Evolutionary conservation across 2,329 filamentous ascomycete genomes (phyloP).

Genomic region (Diaporthe helianthi): DNA sequence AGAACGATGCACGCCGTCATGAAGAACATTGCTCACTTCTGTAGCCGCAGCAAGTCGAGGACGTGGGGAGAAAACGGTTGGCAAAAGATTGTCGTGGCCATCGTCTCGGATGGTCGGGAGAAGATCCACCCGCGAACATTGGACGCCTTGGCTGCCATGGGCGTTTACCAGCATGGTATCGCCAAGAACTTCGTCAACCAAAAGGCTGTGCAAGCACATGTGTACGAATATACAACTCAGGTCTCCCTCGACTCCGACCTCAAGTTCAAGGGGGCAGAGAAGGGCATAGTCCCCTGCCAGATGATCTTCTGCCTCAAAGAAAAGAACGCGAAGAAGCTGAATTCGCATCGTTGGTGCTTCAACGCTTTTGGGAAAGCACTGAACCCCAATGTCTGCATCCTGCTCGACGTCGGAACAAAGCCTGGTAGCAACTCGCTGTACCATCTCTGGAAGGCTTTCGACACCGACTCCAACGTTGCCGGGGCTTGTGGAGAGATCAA

Average conservation of each 20-base stretch:
- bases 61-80: slow-evolving; percentile 98
- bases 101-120: slow-evolving; percentile 91
- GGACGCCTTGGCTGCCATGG: slow-evolving; percentile 94
- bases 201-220: slow-evolving; percentile 91
- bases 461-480: slow-evolving; percentile 95
- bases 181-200: slow-evolving; percentile 99
- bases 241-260: slow-evolving; percentile 94
- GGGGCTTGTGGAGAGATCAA: slow-evolving; percentile 98
- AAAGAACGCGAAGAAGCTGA: slow-evolving; percentile 96
- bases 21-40: slow-evolving; percentile 98
- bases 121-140: slow-evolving; percentile 91
- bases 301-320: slow-evolving; percentile 99
- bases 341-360: slow-evolving; percentile 99
- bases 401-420: slow-evolving; percentile 94
- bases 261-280: slow-evolving; percentile 99
- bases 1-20: slow-evolving; percentile 98
- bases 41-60: slow-evolving; percentile 86
- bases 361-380: slow-evolving; percentile 94
- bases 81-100: slow-evolving; percentile 99
- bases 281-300: slow-evolving; percentile 97
- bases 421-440: slow-evolving; percentile 92
- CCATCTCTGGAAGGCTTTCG: slow-evolving; percentile 98
- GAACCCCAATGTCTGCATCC: slow-evolving; percentile 94
- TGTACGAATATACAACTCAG: slow-evolving; percentile 99
- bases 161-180: slow-evolving; percentile 97